These are phyloP conservation scores for Candida peoriensis DNA, from an alignment of 805 yeast species.

Conservation along the genomic window DNA sequence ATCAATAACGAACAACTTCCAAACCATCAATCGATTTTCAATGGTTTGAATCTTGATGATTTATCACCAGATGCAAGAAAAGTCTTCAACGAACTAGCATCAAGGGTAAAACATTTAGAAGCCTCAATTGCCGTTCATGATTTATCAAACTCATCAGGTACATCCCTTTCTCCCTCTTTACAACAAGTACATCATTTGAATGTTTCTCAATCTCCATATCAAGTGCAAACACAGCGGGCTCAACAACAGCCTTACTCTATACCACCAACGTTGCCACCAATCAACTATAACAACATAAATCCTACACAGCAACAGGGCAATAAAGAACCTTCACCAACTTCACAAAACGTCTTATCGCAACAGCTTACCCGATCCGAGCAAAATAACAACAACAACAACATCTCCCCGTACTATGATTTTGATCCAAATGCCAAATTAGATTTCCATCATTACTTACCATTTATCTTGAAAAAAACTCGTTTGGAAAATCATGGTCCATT, in stretches of 20 bases:
- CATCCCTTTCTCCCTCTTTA: neutral
- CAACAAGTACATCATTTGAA: neutral
- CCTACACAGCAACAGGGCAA: neutral
- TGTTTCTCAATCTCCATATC: neutral
- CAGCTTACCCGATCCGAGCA: too few species aligned
- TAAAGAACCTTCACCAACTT: too few species aligned
- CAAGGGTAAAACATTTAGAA: constrained; percentile 41
- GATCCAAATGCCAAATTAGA: constrained; percentile 33
- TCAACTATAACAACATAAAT: neutral
- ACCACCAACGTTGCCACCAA: constrained; percentile 2
- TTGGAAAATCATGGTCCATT: constrained; percentile 48
- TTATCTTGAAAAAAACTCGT: constrained; percentile 35
- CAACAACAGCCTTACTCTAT: too few species aligned
- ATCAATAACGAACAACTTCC: too few species aligned
- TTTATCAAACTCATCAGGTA: constrained; percentile 13
- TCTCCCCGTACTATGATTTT: constrained; percentile 11
- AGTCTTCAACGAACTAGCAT: constrained; percentile 30
- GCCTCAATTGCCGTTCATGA: constrained; percentile 37
- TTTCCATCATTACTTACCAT: constrained; percentile 40
- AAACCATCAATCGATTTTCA: neutral
- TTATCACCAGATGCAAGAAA: constrained; percentile 9
- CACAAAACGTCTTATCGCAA: too few species aligned
- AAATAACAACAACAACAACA: too few species aligned
- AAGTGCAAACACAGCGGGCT: too few species aligned
- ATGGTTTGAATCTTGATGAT: constrained; percentile 3